Base-by-base conservation (phyloP, 192 early-diverging fungal species). In the Phlyctochytrium arcticum region DNA sequence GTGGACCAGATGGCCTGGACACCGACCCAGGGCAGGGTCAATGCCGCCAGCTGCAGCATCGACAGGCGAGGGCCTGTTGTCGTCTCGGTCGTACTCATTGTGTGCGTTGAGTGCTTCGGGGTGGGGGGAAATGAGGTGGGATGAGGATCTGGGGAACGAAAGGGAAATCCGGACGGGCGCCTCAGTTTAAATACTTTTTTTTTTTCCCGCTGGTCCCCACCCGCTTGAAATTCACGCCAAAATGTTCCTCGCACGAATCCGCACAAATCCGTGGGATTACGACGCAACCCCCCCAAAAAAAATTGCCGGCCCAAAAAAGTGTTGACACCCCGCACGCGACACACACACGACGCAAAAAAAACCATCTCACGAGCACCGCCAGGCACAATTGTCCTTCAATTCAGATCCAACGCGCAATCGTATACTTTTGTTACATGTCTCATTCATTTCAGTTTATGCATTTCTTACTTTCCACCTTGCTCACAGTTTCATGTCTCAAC, bases 1-100 rank as follows among this genome's bases (percentile, higher is more conserved):
- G 50, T 30, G 29, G 50, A 53, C 50, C 50, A 53, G 50, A 53
- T 53, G 50, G 50, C 50, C 8, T 53, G 50, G 8, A 53, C 50
- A 27, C 50, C 50, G 29, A 53, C 29, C 50, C 50, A 53, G 19
- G 50, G 50, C 50, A 53, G 17, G 4, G 50, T 53, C 29, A 53
- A 30, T 8, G 29, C 23, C 50, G 30, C 30, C 5, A 53, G 50
- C 50, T 53, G 50, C 15, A 53, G 29, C 15, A 53, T 26, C 19
- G 50, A 53, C 29, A 53, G 0, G 19, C 50, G 17, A 17, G 15
- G 24, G 15, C 29, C 50, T 17, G 50, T 26, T 27, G 29, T 53
- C 15, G 19, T 19, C 19, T 17, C 15, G 3, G 21, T 44, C 15
- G 21, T 12, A 19, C 12, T 44, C 2, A 44, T 2, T 44, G 39